Evolutionary conservation across 202 grass and related monocot species (phyloP).

Genomic region (Carex arenaria): DNA sequence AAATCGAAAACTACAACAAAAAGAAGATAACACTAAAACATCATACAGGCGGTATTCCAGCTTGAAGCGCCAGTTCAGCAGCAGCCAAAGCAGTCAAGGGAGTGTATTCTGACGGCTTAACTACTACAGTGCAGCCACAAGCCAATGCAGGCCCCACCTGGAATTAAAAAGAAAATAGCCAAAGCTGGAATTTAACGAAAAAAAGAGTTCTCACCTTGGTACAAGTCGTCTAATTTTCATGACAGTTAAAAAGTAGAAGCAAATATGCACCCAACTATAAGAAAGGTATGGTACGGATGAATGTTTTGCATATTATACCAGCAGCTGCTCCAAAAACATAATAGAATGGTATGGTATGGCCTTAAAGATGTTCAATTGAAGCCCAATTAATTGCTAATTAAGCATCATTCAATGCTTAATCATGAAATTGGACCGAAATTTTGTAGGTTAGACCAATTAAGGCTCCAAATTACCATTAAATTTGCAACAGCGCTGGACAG

Average conservation of each 20-base stretch:
- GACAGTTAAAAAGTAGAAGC: background rate
- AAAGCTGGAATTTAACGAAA: background rate
- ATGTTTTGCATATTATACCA: background rate
- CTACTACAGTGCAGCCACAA: slow-evolving; percentile 91
- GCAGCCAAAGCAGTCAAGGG: slow-evolving; percentile 95
- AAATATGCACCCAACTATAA: slow-evolving; percentile 9
- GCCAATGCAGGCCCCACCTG: slow-evolving; percentile 99
- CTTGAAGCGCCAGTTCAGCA: slow-evolving; percentile 96
- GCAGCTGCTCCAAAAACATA: background rate
- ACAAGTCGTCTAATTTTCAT: background rate
- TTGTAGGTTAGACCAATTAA: background rate
- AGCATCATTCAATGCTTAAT: background rate
- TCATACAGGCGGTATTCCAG: slow-evolving; percentile 89
- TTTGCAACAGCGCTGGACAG: background rate
- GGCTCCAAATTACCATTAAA: background rate
- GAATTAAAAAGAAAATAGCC: slow-evolving; percentile 7
- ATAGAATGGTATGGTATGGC: background rate
- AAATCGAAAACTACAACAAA: background rate
- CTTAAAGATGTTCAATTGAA: background rate
- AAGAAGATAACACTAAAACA: slow-evolving; percentile 14
- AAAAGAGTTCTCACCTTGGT: background rate
- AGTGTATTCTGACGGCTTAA: slow-evolving; percentile 96
- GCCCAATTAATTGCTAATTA: background rate
- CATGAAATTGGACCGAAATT: background rate
- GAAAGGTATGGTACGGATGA: background rate